phyloP scores from a whole-genome alignment of 805 yeast species.

The Metschnikowia matae region DNA sequence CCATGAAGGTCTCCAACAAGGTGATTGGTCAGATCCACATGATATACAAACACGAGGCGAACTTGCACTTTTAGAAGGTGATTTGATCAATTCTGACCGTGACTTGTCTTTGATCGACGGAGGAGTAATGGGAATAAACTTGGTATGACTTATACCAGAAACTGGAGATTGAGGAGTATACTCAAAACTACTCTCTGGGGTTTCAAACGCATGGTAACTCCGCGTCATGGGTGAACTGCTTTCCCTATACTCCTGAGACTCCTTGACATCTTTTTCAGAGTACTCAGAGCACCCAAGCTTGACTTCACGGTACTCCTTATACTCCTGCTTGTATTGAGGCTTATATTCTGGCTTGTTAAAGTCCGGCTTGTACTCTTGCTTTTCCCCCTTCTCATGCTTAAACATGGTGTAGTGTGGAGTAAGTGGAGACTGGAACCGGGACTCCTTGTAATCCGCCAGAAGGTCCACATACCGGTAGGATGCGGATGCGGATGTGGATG shows the following conservation, averaged over 20 bases:
- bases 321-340: too few relatives aligned
- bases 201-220: not conserved
- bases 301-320: too few relatives aligned
- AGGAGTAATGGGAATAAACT: conserved; percentile 41
- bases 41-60: conserved; percentile 70
- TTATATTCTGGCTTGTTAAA: too few relatives aligned
- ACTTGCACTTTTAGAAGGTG: conserved; percentile 26
- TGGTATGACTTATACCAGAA: conserved; percentile 4
- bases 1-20: conserved; percentile 99
- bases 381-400: not conserved
- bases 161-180: not conserved
- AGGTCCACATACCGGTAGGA: not conserved
- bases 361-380: too few relatives aligned
- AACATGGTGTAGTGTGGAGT: not conserved
- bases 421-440: not conserved
- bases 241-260: too few relatives aligned
- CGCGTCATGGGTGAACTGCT: too few relatives aligned
- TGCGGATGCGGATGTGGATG: too few relatives aligned
- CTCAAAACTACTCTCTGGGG: not conserved
- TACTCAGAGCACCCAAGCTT: too few relatives aligned
- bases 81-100: conserved; percentile 28
- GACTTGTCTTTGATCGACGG: conserved; percentile 32
- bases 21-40: conserved; percentile 86
- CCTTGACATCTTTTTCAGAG: too few relatives aligned
- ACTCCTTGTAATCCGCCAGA: not conserved